Percentiles rank a stretch among this genome's conserved stretches.
Conservation (phyloP, 371 early-diverging fungal species). For the Fennellomyces sp. region DNA sequence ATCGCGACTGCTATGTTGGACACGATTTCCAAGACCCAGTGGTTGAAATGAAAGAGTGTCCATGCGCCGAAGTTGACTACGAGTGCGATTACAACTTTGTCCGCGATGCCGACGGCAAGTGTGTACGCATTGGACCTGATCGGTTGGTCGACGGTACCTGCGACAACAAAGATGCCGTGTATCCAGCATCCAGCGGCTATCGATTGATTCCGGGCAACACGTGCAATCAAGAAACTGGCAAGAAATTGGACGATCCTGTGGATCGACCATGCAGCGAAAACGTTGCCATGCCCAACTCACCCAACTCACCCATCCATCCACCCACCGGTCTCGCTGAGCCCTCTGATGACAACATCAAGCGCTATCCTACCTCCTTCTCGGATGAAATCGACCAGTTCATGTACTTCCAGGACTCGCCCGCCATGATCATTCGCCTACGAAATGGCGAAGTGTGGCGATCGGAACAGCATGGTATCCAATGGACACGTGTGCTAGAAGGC, state of each 20-base stretch:
- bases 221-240: conserved; percentile 58
- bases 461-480: conserved; percentile 65
- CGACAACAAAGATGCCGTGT: conserved; percentile 61
- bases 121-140: conserved; percentile 59
- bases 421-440: conserved; percentile 56
- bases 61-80: conserved; percentile 83
- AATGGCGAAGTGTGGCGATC: conserved; percentile 68
- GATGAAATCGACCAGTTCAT: conserved; percentile 55
- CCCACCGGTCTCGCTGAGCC: conserved; percentile 25
- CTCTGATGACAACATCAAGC: conserved; percentile 36
- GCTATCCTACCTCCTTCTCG: conserved; percentile 39
- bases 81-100: conserved; percentile 92
- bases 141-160: conserved; percentile 59
- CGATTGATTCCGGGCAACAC: conserved; percentile 85
- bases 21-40: conserved; percentile 61
- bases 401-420: conserved; percentile 60
- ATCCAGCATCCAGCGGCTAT: conserved; percentile 85
- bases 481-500: conserved; percentile 56
- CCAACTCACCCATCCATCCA: background rate
- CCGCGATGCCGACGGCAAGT: conserved; percentile 54
- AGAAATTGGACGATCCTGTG: conserved; percentile 64
- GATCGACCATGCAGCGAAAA: conserved; percentile 64
- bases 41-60: conserved; percentile 64
- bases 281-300: background rate
- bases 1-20: conserved; percentile 82